Evolutionary conservation across 2,329 filamentous ascomycete genomes (phyloP).

Genomic region (Microcyclospora pomicola): DNA sequence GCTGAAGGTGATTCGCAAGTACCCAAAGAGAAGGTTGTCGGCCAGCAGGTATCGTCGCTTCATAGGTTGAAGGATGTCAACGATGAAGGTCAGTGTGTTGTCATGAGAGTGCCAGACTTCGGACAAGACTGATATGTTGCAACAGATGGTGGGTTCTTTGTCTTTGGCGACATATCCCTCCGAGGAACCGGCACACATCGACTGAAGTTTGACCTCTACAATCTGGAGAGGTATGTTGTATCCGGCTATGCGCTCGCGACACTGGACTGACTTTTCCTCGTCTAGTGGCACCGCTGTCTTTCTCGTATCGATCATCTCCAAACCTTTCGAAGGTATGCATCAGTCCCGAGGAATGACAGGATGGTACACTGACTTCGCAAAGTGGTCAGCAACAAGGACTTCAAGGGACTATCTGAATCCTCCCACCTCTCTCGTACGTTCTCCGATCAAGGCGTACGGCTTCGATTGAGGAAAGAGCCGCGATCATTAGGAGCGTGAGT

Average conservation of each 20-base stretch:
- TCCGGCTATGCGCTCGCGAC: not conserved
- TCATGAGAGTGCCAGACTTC: not conserved
- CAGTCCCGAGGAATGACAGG: not conserved
- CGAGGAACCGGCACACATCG: constrained; percentile 58
- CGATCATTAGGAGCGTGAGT: constrained; percentile 25
- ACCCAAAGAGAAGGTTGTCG: constrained; percentile 27
- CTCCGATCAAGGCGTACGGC: constrained; percentile 72
- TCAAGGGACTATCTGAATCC: constrained; percentile 67
- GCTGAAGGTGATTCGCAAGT: not conserved
- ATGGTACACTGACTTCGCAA: constrained; percentile 2
- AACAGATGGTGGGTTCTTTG: constrained; percentile 69
- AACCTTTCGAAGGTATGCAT: constrained; percentile 53
- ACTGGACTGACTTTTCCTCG: not conserved
- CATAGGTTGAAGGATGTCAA: constrained; percentile 67
- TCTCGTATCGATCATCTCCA: constrained; percentile 44
- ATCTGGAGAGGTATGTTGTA: constrained; percentile 45
- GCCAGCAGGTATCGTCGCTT: constrained; percentile 65
- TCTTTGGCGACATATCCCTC: constrained; percentile 80
- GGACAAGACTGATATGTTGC: constrained; percentile 2
- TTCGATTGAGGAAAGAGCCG: constrained; percentile 72
- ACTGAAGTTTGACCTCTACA: constrained; percentile 65
- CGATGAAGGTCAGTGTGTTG: constrained; percentile 39
- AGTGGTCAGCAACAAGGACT: constrained; percentile 46
- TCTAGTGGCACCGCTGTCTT: constrained; percentile 20
- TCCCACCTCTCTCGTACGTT: constrained; percentile 70